Base-by-base conservation (phyloP, 2,329 filamentous ascomycete genomes). In the Penicillium fuscoglaucum region DNA sequence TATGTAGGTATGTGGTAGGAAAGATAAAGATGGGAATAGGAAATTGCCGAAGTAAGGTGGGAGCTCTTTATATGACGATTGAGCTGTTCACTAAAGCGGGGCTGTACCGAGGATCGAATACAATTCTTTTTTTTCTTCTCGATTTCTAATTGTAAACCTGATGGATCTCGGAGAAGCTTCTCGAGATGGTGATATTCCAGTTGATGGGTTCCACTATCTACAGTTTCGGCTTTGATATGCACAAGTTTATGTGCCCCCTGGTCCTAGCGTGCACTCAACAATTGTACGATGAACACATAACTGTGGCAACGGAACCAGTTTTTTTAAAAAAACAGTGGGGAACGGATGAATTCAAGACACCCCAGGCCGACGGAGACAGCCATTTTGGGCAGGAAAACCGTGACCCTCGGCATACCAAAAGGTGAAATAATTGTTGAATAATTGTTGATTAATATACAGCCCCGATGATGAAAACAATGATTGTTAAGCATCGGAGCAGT, bases 351-450 rank as follows among this genome's bases (percentile, higher is more conserved):
- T 56, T 62, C 41, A 62, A 59, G 37, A 44, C 60, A 52, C 40
- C 13, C 17, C 51, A 60, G 33, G 29, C 63, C 65, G 61, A 66
- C 68, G 67, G 68, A 45, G 53, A 50, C 35, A 13, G 13, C 62
- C 68, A 43, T 65, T 68, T 63, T 66, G 48, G 70, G 69, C 50
- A 70, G 55, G 61, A 68, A 41, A 52, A 64, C 70, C 70, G 69
- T 61, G 24, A 15, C 52, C 53, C 47, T 47, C 48, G 29, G 54
- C 57, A 37, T n/a, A n/a, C 29, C 50, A 31, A 43, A 5, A 44
- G 24, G 13, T 15, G 29, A 6, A 17, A 40, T 19, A 40, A 24
- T 39, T 48, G 26, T 31, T 39, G 33, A 17, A 40, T 19, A 40
- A 24, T 39, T 48, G 26, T 31, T 39, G 33, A 48, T 49, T 54